Evolutionary conservation across 257 asterid genomes (phyloP).

Genomic region (Rehmannia glutinosa): DNA sequence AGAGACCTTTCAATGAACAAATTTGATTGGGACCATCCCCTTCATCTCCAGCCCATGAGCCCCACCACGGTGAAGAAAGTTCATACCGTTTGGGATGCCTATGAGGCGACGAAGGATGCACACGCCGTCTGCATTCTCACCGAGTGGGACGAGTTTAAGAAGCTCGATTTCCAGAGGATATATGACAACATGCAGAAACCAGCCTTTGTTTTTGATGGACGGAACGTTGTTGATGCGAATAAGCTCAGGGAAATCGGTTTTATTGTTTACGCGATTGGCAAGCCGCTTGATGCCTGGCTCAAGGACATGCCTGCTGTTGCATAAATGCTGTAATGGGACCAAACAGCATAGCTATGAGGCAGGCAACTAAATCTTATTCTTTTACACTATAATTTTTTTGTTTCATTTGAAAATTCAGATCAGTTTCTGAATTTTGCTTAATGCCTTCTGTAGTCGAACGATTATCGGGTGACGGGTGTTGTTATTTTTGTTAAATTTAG

Average conservation of each 20-base stretch:
- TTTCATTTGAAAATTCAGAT: constrained; percentile 11
- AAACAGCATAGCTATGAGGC: no score
- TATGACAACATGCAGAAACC: constrained; percentile 77
- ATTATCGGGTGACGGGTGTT: constrained; percentile 11
- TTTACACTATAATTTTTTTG: constrained; percentile 25
- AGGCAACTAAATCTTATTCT: constrained; percentile 42
- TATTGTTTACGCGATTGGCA: constrained; percentile 66
- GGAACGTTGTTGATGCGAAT: constrained; percentile 43
- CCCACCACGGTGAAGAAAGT: constrained; percentile 57
- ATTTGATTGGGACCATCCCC: constrained; percentile 75
- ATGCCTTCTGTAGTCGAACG: constrained; percentile 35
- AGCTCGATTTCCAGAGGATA: constrained; percentile 56
- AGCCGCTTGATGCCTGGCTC: constrained; percentile 73
- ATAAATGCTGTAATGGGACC: constrained; percentile 19
- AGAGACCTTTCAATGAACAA: constrained; percentile 68
- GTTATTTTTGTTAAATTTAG: constrained; percentile 20
- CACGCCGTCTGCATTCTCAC: constrained; percentile 68
- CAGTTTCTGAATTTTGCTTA: constrained; percentile 28
- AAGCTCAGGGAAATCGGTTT: constrained; percentile 69
- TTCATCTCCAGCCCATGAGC: constrained; percentile 77
- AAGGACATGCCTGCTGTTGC: constrained; percentile 80
- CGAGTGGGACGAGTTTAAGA: constrained; percentile 73
- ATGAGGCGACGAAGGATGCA: constrained; percentile 61
- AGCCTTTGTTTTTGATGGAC: constrained; percentile 60
- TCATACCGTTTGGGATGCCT: constrained; percentile 55